These are phyloP conservation scores for Clarkia xantiana DNA, from an alignment of 345 rosid genomes.

Conservation along the genomic window DNA sequence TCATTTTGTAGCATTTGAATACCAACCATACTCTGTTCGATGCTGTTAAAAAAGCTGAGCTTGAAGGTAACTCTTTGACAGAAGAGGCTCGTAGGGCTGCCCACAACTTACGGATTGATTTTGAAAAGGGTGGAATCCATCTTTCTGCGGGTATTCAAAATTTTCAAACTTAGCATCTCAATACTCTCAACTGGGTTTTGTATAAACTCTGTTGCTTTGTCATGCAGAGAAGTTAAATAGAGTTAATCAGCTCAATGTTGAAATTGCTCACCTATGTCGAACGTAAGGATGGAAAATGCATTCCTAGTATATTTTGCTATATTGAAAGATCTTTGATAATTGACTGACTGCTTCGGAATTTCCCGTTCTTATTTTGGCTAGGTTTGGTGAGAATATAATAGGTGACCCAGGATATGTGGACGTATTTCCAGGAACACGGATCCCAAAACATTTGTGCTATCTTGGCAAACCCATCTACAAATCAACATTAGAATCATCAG, in stretches of 20 bases:
- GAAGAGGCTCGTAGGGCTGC: conserved; percentile 82
- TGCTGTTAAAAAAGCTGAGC: conserved; percentile 77
- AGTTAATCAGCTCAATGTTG: conserved; percentile 59
- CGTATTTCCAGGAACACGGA: conserved; percentile 54
- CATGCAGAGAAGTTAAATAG: conserved; percentile 61
- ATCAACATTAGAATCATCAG: conserved; percentile 18
- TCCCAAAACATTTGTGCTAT: conserved; percentile 60
- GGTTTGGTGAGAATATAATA: conserved; percentile 69
- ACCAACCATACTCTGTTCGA: conserved; percentile 65
- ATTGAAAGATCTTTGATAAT: conserved; percentile 4
- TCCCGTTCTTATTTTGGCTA: conserved; percentile 8
- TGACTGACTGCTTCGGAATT: conserved; percentile 7
- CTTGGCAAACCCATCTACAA: conserved; percentile 42
- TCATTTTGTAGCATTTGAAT: conserved; percentile 50
- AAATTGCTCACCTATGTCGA: conserved; percentile 46
- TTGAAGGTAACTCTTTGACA: conserved; percentile 45
- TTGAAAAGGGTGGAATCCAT: conserved; percentile 97
- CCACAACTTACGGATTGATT: conserved; percentile 48
- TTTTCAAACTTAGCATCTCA: conserved; percentile 2
- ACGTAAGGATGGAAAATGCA: conserved; percentile 43
- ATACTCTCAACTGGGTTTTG: neutral
- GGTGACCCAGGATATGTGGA: conserved; percentile 73
- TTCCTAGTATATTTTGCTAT: neutral
- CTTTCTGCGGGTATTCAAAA: conserved; percentile 40
- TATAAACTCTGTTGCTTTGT: conserved; percentile 7